Conservation (phyloP, 1,284 basidiomycete genomes). For the Cystobasidium slooffiae region DNA sequence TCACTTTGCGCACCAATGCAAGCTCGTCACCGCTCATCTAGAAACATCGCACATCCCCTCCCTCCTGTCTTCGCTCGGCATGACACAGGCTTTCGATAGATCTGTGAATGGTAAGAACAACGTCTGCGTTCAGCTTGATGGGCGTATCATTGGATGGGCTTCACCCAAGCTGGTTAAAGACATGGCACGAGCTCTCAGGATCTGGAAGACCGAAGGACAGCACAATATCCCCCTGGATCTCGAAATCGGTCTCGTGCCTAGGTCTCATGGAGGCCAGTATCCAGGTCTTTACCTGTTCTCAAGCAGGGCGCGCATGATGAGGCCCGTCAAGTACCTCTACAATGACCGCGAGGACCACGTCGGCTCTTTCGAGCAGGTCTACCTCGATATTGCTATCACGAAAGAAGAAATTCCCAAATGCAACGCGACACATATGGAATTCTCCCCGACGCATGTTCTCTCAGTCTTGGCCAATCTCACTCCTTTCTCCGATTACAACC, state of each 20-base stretch:
- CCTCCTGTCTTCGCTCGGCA: constrained; percentile 85
- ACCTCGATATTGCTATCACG: constrained; percentile 96
- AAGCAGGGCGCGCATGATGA: constrained; percentile 91
- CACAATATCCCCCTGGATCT: constrained; percentile 87
- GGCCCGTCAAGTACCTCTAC: constrained; percentile 87
- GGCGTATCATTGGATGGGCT: constrained; percentile 94
- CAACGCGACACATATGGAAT: constrained; percentile 88
- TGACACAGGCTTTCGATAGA: constrained; percentile 85
- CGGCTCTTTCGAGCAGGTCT: constrained; percentile 98
- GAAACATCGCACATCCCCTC: constrained; percentile 77
- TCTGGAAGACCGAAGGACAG: constrained; percentile 92
- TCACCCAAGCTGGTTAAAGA: constrained; percentile 73
- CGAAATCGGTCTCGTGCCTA: constrained; percentile 91
- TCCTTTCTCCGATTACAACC: constrained; percentile 91
- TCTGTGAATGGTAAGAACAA: constrained; percentile 77
- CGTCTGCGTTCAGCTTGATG: constrained; percentile 91
- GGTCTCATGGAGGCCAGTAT: constrained; percentile 91
- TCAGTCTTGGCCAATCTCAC: constrained; percentile 71
- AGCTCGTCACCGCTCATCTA: constrained; percentile 81
- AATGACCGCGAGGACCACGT: constrained; percentile 89
- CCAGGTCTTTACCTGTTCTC: constrained; percentile 95
- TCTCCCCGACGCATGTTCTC: constrained; percentile 91
- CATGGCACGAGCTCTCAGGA: constrained; percentile 80
- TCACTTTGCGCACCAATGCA: constrained; percentile 92
- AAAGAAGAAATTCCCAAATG: constrained; percentile 83